Evolutionary conservation across 352 stramenopile species (phyloP), one percentile per base, ranked within the genome.

Genomic region (Phytophthora sp.): DNA sequence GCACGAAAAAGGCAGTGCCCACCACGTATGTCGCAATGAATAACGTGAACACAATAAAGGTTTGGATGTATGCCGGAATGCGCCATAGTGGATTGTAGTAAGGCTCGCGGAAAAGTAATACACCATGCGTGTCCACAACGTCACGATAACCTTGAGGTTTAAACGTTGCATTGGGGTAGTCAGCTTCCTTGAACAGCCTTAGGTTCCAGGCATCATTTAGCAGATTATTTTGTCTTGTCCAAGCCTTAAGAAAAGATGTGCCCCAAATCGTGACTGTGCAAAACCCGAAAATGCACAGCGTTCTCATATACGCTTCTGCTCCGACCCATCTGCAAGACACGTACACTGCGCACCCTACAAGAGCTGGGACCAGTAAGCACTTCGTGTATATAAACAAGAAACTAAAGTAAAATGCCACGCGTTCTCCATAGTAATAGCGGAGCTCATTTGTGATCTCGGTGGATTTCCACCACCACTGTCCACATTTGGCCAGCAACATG

Each of bases 311-410:
- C 35, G 81, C 83, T 3, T 89, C 76, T 0, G 84, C 76, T 5
- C 77, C 82, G 31, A 88, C 55, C 84, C 84, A 95, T 0, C 87
- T 76, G 17, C 84, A 82, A 2, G 81, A 82, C 12, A 91, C 69
- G 53, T 95, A 95, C 18, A 95, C 56, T 10, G 70, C 65, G 6
- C 75, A 82, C 7, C 87, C 87, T 5, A 74, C 30, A 0, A 93
- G 26, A 7, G 82, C 84, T 15, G 87, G 84, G 24, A 91, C 54
- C 13, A 90, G 18, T 18, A 95, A 59, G 32, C 84, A 94, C 24
- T 92, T 91, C 1, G 87, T 95, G 72, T 95, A 95, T 3, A 95
- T 21, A 39, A 95, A 92, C 34, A 93, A 63, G 63, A 93, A 95
- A 38, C 82, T 88, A 56, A 92, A 95, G 70, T 93, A 92, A 54